A percentile compares a stretch with the other conserved stretches of the same genome.
Evolutionary conservation across 176 grass and related monocot genomes (phyloP).

Genomic region (Raddia distichophylla): DNA sequence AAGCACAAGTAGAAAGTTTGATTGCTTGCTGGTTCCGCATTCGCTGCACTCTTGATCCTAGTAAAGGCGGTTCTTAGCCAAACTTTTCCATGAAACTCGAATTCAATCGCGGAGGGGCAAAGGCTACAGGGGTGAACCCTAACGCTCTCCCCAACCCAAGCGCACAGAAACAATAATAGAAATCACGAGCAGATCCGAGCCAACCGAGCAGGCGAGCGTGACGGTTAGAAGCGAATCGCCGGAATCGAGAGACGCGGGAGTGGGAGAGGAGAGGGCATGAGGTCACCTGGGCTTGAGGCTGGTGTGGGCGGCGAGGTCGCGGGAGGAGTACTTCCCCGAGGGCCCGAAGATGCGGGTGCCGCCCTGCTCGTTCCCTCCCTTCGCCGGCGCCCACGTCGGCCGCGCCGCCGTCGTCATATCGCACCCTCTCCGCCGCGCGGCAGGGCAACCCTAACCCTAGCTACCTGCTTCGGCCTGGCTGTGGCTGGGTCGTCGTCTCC

Average conservation of each 20-base stretch:
- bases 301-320: constrained; percentile 93
- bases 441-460: constrained; percentile 27
- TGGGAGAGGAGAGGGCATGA: background rate
- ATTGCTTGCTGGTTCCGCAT: background rate
- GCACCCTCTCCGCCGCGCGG: background rate
- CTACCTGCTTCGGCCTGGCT: background rate
- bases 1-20: background rate
- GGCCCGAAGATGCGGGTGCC: constrained; percentile 94
- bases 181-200: background rate
- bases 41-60: background rate
- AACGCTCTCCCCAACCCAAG: background rate
- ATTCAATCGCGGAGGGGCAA: background rate
- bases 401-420: constrained; percentile 93
- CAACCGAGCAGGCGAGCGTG: background rate
- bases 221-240: background rate
- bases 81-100: background rate
- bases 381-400: constrained; percentile 97
- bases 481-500: too few relatives aligned
- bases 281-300: constrained; percentile 87
- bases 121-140: background rate
- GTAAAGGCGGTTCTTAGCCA: background rate
- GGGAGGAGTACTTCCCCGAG: constrained; percentile 83
- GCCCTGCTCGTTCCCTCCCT: constrained; percentile 96
- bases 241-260: background rate
- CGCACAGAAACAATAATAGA: background rate